Base-by-base conservation (phyloP, 176 grass and related monocot species). In the Oryza brachyantha region DNA sequence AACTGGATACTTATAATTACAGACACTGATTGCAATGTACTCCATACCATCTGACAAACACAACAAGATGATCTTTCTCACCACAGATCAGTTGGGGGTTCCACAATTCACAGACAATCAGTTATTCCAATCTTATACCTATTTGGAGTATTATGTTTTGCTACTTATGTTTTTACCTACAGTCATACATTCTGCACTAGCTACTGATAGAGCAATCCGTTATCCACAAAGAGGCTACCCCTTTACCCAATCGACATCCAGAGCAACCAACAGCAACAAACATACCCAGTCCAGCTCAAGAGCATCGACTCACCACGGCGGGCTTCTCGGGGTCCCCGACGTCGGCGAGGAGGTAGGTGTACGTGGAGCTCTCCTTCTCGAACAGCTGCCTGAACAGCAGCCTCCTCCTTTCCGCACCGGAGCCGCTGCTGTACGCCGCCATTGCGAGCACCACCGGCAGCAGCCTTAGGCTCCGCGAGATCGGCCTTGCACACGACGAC, bases 261-360 rank as follows among this genome's bases (percentile, higher is more conserved):
- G 68, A 76, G 21, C 19, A 55, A 64, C 10, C 50, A n/a, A 52
- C 40, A 52, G 16, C 21, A 71, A 43, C 45, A 77, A 71, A 43
- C 45, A 77, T 61, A 10, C 24, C 16, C 61, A 43, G 27, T 1
- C 45, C 11, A 65, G 42, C 10, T 5, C 11, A 67, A 48, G 28
- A 58, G 40, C 5, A 27, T 29, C 31, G 21, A 81, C 81, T 90
- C 83, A 98, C 96, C 92, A 98, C 86, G 29, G 96, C 96, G 24
- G 92, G 92, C 58, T 87, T 98, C 21, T 93, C 92, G 25, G 90
- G 85, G 58, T 91, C 90, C 37, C 66, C 59, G n/a, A 94, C 50
- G 81, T 98, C 96, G 39, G 96, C 96, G 77, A 98, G 88, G 69
- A 98, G 92, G 79, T 98, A 98, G 48, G 96, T 98, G 77, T 98